Conservation (phyloP, 139 green algal species). For the Ulvella scutata region DNA sequence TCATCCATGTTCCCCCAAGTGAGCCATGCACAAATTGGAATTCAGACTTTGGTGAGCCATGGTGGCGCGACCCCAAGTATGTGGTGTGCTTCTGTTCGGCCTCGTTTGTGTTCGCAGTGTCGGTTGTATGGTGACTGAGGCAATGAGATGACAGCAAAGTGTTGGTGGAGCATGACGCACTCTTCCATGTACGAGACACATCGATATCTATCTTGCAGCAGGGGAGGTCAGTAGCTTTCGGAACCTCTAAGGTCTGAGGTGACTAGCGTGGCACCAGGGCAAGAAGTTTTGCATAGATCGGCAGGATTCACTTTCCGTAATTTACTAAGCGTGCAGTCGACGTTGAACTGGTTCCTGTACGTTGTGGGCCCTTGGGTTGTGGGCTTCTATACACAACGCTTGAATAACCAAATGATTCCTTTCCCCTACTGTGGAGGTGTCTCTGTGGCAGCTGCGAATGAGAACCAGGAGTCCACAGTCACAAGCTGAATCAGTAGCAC, state of each 20-base stretch:
- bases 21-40: slow-evolving; percentile 37
- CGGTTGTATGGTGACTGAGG: too few species aligned
- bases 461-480: background rate
- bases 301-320: too few species aligned
- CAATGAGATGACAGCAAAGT: background rate
- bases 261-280: background rate
- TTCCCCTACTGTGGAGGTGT: too few species aligned
- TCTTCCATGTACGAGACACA: background rate
- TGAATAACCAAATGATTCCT: too few species aligned
- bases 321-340: too few species aligned
- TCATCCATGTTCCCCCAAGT: slow-evolving; percentile 41
- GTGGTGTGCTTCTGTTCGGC: slow-evolving; percentile 6
- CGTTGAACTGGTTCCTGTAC: too few species aligned
- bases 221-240: background rate
- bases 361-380: too few species aligned
- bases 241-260: background rate
- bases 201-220: background rate
- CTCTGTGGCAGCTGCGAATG: too few species aligned
- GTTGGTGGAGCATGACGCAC: background rate
- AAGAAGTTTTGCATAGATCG: too few species aligned
- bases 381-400: too few species aligned
- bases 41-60: slow-evolving; percentile 35
- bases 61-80: slow-evolving; percentile 42
- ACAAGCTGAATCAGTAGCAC: background rate
- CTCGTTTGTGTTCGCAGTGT: background rate